Percentiles rank a stretch among this genome's conserved stretches.
Evolutionary conservation across 2,329 filamentous ascomycete species (phyloP).

Genomic region (Thelonectria discophora): DNA sequence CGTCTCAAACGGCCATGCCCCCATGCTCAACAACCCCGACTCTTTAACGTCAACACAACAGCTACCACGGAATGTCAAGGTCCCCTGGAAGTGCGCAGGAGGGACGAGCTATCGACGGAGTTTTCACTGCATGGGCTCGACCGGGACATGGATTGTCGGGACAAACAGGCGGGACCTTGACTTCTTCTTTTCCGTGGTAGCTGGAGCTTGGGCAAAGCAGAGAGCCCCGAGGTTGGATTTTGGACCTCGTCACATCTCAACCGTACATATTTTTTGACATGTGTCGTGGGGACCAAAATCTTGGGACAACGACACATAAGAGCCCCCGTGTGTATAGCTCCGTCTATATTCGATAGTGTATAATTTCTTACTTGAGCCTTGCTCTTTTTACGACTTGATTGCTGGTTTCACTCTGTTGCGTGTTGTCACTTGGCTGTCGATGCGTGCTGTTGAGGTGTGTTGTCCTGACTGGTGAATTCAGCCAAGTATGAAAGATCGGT

Average conservation of each 20-base stretch:
- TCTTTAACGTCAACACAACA: slow-evolving; percentile 17
- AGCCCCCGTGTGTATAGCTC: slow-evolving; percentile 42
- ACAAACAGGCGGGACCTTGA: slow-evolving; percentile 34
- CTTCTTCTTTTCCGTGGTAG: slow-evolving; percentile 33
- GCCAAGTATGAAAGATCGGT: too few species aligned
- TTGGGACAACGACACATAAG: slow-evolving; percentile 36
- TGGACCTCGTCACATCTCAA: slow-evolving; percentile 29
- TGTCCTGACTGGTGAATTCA: too few species aligned
- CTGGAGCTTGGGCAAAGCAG: slow-evolving; percentile 30
- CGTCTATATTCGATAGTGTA: slow-evolving; percentile 50
- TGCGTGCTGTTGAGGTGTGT: too few species aligned
- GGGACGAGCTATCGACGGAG: slow-evolving; percentile 15
- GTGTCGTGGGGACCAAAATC: slow-evolving; percentile 32
- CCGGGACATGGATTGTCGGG: slow-evolving; percentile 11
- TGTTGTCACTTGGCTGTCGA: too few species aligned
- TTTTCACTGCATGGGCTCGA: slow-evolving; percentile 22
- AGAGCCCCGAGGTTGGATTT: slow-evolving; percentile 15
- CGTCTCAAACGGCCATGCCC: slow-evolving; percentile 17
- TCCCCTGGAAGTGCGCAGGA: slow-evolving; percentile 22
- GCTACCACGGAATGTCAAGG: slow-evolving; percentile 35
- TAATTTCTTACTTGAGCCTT: slow-evolving; percentile 44
- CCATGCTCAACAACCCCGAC: slow-evolving; percentile 4
- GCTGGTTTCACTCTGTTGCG: not conserved
- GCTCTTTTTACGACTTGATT: slow-evolving; percentile 23
- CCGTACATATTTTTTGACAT: slow-evolving; percentile 36